Base-by-base conservation (phyloP, 2,329 filamentous ascomycete species). In the Paecilomyces formosus region DNA sequence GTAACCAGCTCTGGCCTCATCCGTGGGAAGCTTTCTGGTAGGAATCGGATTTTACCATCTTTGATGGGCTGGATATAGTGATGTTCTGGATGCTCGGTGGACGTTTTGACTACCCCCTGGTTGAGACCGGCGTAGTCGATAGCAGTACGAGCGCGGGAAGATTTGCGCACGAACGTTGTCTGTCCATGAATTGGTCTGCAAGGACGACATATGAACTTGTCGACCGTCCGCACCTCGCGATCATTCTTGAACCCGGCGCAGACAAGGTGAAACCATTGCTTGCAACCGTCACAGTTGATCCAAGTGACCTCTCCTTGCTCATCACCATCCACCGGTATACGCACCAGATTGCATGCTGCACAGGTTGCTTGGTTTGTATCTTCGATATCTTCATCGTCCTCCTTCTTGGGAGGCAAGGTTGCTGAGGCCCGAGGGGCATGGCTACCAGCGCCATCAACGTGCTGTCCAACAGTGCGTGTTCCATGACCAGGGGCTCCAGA, bases 71-170 rank as follows among this genome's bases (percentile, higher is more conserved):
- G 80, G 57, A 88, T 85, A 68, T 88, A 88, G 66, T 87, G 86
- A 67, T 88, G 86, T 61, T 88, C 84, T 54, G 81, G 75, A 31
- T 82, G 83, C 60, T 88, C 85, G 57, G 84, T 82, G 5, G 85
- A 84, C 1, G 85, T 85, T 68, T 86, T 86, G 56, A 88, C 76
- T 13, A 87, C 79, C 49, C 86, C 86, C 69, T 86, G 82, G 64
- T 88, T 85, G 49, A 88, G 76, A 54, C 85, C 85, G 55, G 85
- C 85, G 70, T 88, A 88, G 68, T 88, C 86, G 59, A 88, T 87
- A 15, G 83, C 81, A 33, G 83, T 85, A 65, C 86, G 83, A 31
- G 85, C 83, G 56, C 86, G 79, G 53, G 82, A 80, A 22, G 86
- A 88, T 68, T 88, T 88, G 61, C 86, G 83, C 53, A 88, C 84